phyloP scores from a whole-genome alignment of 805 yeast genomes.

The Wickerhamomyces bovis region DNA sequence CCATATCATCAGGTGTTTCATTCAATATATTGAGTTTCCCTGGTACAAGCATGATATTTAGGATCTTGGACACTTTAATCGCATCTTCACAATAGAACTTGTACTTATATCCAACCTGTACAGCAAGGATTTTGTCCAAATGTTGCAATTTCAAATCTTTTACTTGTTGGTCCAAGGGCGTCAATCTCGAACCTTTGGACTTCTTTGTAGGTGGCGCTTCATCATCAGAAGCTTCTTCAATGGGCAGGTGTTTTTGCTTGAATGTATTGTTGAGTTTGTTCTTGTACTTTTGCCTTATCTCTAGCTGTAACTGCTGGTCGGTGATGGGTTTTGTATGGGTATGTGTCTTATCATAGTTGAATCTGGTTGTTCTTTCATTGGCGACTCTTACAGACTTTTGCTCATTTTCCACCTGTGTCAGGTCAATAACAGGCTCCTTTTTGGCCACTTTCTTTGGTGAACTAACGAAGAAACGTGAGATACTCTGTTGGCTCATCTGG shows the following conservation, averaged over 20 bases:
- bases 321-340: background rate
- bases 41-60: slow-evolving; percentile 66
- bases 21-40: slow-evolving; percentile 56
- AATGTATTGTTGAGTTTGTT: background rate
- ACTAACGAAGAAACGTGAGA: slow-evolving; percentile 3
- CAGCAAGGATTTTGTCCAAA: slow-evolving; percentile 63
- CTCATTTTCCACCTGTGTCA: background rate
- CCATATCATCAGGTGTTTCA: slow-evolving; percentile 41
- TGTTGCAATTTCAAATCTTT: slow-evolving; percentile 55
- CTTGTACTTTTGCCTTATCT: background rate
- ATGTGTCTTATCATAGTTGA: background rate
- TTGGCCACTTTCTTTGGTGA: background rate
- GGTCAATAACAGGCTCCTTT: background rate
- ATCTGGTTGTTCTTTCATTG: background rate
- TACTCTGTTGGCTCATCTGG: background rate
- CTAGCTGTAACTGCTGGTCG: background rate
- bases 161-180: slow-evolving; percentile 81
- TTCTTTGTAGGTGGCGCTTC: slow-evolving; percentile 2
- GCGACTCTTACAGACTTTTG: background rate
- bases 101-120: slow-evolving; percentile 91
- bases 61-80: slow-evolving; percentile 50
- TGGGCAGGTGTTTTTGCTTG: background rate
- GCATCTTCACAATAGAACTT: slow-evolving; percentile 88
- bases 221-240: background rate
- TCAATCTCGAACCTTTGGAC: slow-evolving; percentile 31